Evolutionary conservation across 1,284 basidiomycete genomes (phyloP), one percentile per base, ranked within the genome.

Genomic region (Ceratobasidium sp.): DNA sequence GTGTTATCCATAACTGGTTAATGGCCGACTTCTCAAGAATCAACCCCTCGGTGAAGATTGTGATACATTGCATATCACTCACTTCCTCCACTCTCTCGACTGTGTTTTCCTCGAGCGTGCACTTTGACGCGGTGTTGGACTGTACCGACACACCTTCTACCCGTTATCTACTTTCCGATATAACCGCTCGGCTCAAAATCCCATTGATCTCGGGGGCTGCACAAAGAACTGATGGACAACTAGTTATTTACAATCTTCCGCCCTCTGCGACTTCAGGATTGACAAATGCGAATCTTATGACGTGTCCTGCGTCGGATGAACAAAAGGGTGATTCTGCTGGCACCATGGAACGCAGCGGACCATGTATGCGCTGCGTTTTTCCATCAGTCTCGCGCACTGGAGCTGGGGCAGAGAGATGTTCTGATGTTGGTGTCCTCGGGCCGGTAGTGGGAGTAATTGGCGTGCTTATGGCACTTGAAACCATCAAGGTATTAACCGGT

Each of bases 281-380:
- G 35, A n/a, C 0, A 27, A 25, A 52, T 10, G 27, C 60, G 12
- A 12, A 17, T 27, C 17, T 3, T 50, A 13, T 45, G 45, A 62
- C 27, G 6, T 7, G 8, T 8, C 10, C 31, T 49, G 83, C 81
- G 25, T 58, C 56, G 43, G 38, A 17, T 17, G 17, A 40, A 7
- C 8, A 40, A 40, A 40, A 17, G 8, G 7, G 8, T 40, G 17
- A 7, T 8, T 17, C 38, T 17, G 38, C 38, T 47, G n/a, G 20
- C 7, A 10, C 20, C 10, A 20, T 22, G 22, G 65, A 52, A 27
- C 77, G 81, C 22, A 78, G 84, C 15, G 91, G 95, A 0, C 95
- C 96, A 0, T 99, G 97, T 78, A 98, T 98, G 79, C 85, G 97
- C 3, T 99, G 97, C 76, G 80, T 99, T 31, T 98, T 96, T 78